Percentiles rank a stretch among this genome's conserved stretches.
These are phyloP conservation scores for Debaryomyces singareniensis DNA, from an alignment of 1,139 yeast species.

Conservation along the genomic window DNA sequence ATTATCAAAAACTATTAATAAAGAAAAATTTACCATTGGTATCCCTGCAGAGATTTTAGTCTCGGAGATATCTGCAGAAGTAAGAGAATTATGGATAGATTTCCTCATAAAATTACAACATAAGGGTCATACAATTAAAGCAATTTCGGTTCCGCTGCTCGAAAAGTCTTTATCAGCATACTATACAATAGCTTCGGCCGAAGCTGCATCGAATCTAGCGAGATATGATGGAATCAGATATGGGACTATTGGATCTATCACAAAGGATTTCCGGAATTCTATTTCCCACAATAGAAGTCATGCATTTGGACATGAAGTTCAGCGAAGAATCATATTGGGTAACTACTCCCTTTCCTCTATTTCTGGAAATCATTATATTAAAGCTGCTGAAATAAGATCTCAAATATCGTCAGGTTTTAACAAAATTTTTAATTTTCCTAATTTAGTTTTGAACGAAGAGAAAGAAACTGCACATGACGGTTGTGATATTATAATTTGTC, in stretches of 20 bases:
- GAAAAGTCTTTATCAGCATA: slow-evolving; percentile 72
- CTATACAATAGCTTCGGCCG: slow-evolving; percentile 85
- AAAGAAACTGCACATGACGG: slow-evolving; percentile 12
- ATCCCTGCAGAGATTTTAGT: slow-evolving; percentile 62
- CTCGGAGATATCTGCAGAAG: slow-evolving; percentile 44
- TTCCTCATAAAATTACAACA: slow-evolving; percentile 37
- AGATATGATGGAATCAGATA: slow-evolving; percentile 88
- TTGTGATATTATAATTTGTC: slow-evolving; percentile 71
- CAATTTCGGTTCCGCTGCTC: slow-evolving; percentile 67
- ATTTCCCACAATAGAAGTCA: slow-evolving; percentile 55
- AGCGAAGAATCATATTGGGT: slow-evolving; percentile 77
- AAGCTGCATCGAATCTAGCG: slow-evolving; percentile 87
- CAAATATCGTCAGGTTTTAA: slow-evolving; percentile 62
- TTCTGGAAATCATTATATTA: slow-evolving; percentile 72
- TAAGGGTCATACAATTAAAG: slow-evolving; percentile 49
- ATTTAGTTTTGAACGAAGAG: slow-evolving; percentile 27
- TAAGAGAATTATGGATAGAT: slow-evolving; percentile 40
- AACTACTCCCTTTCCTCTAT: slow-evolving; percentile 75
- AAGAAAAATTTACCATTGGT: slow-evolving; percentile 47
- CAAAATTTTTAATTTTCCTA: slow-evolving; percentile 46
- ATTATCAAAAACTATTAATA: slow-evolving; percentile 10
- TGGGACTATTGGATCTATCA: slow-evolving; percentile 44
- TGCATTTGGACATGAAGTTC: slow-evolving; percentile 79
- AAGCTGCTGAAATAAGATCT: slow-evolving; percentile 67
- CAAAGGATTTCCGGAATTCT: slow-evolving; percentile 16